These are phyloP conservation scores for Galerina sulciceps DNA, from an alignment of 768 basidiomycete genomes.

Conservation along the genomic window DNA sequence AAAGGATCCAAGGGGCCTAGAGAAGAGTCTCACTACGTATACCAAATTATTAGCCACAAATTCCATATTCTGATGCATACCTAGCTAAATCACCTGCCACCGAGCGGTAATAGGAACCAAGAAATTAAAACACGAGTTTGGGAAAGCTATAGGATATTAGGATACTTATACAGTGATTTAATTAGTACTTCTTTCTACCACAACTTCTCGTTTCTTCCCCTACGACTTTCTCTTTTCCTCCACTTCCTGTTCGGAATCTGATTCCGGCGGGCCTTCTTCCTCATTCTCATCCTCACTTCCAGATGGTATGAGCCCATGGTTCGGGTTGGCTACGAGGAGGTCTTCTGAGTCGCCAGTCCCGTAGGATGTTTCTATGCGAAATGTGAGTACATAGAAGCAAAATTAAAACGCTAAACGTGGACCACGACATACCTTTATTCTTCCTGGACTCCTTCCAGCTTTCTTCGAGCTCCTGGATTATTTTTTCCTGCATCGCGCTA, in stretches of 20 bases:
- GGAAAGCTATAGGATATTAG: too few species aligned
- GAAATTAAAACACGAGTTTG: too few species aligned
- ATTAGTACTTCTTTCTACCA: too few species aligned
- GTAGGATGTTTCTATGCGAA: slow-evolving; percentile 19
- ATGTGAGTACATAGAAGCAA: not conserved
- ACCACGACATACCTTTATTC: slow-evolving; percentile 43
- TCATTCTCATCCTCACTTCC: slow-evolving; percentile 17
- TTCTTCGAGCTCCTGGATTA: slow-evolving; percentile 71
- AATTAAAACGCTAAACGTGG: not conserved
- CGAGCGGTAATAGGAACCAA: too few species aligned
- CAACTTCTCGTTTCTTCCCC: too few species aligned
- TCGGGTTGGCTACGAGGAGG: slow-evolving; percentile 71
- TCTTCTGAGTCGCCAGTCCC: slow-evolving; percentile 51
- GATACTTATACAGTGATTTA: too few species aligned
- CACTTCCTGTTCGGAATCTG: not conserved
- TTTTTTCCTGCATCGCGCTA: slow-evolving; percentile 60
- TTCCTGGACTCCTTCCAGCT: slow-evolving; percentile 62
- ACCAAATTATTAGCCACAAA: too few species aligned
- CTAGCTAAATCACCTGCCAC: too few species aligned
- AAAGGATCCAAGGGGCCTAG: too few species aligned
- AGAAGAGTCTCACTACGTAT: too few species aligned
- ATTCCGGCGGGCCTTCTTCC: slow-evolving; percentile 7
- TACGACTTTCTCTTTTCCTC: not conserved
- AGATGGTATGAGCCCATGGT: slow-evolving; percentile 40
- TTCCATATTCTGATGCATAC: too few species aligned